Evolutionary conservation across 208 protist genomes (phyloP).

Genomic region (Hexamita inflata): DNA sequence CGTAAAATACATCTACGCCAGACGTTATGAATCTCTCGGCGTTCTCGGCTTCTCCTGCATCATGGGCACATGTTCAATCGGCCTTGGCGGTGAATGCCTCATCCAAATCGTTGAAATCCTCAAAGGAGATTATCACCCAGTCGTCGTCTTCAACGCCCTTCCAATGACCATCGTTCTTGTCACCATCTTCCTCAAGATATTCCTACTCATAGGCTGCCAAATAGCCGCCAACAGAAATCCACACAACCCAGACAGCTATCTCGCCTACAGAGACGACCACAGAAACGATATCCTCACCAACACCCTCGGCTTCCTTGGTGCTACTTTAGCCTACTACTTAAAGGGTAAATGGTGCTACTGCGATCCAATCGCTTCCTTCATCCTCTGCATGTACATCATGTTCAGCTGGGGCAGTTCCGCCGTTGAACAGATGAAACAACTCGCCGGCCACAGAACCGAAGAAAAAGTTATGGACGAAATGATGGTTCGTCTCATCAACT

Average conservation of each 20-base stretch:
- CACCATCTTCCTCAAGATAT: slow-evolving; percentile 19
- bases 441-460: neutral
- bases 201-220: neutral
- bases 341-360: neutral
- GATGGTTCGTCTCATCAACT: no score
- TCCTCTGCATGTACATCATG: neutral
- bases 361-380: neutral
- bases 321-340: neutral
- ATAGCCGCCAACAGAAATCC: neutral
- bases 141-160: neutral
- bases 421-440: neutral
- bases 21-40: slow-evolving; percentile 17
- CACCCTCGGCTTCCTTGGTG: neutral
- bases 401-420: neutral
- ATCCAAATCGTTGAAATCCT: neutral
- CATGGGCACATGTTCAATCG: neutral
- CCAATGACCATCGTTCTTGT: neutral
- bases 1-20: no score
- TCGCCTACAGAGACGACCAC: slow-evolving; percentile 21
- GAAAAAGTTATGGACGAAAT: no score
- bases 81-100: neutral
- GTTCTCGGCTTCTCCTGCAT: slow-evolving; percentile 17
- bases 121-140: no score
- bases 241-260: neutral
- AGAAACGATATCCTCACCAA: slow-evolving; percentile 22